Conservation (phyloP, 768 basidiomycete species). For the Boletales sp. region DNA sequence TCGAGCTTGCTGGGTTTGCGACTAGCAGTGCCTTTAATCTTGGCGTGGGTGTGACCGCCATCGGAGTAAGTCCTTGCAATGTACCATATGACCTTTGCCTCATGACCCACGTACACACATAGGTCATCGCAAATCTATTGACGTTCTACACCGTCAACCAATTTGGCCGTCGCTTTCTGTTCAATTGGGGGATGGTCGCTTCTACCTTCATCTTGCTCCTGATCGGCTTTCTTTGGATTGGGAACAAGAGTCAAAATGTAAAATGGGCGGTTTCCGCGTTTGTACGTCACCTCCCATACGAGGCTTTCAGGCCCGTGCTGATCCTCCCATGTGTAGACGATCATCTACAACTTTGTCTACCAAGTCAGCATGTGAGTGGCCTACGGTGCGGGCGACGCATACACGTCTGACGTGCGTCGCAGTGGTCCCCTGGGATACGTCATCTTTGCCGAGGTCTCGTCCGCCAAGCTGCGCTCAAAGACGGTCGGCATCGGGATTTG, state of each 20-base stretch:
- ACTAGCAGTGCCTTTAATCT: conserved; percentile 29
- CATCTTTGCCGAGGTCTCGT: conserved; percentile 28
- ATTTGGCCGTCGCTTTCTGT: conserved; percentile 23
- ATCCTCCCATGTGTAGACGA: conserved; percentile 12
- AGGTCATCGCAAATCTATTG: conserved; percentile 26
- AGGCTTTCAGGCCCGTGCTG: neutral
- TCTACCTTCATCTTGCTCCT: conserved; percentile 21
- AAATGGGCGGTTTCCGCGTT: conserved; percentile 24
- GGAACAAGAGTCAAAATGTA: conserved; percentile 4
- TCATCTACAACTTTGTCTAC: conserved; percentile 30
- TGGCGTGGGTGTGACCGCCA: conserved; percentile 26
- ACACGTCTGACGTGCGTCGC: neutral
- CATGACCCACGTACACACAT: neutral
- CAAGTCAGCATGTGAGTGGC: conserved; percentile 22
- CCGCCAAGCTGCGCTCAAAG: conserved; percentile 29
- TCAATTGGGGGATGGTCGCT: conserved; percentile 26
- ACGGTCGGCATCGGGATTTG: conserved; percentile 26
- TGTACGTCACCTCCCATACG: conserved; percentile 2
- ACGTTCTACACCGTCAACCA: conserved; percentile 24
- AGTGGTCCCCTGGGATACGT: conserved; percentile 28
- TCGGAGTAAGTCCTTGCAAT: conserved; percentile 14
- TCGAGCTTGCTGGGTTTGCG: conserved; percentile 33
- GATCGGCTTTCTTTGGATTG: conserved; percentile 29
- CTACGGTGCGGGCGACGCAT: too few species aligned
- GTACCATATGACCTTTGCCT: neutral